These are phyloP conservation scores for Diaporthe caulivora DNA, from an alignment of 2,329 filamentous ascomycete species.

Conservation along the genomic window DNA sequence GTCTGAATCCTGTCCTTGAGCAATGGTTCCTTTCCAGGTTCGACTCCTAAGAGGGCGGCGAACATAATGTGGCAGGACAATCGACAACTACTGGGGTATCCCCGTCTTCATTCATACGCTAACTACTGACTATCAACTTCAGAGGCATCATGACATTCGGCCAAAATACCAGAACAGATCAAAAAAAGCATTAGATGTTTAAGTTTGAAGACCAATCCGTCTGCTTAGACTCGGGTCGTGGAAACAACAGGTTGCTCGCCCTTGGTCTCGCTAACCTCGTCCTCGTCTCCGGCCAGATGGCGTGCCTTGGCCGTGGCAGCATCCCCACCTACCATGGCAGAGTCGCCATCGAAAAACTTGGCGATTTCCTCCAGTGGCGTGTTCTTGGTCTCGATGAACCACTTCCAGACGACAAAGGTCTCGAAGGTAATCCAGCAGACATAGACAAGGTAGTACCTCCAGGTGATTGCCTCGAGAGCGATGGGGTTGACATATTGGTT, in stretches of 20 bases:
- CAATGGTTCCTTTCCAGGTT: no score
- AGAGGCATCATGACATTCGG: not conserved
- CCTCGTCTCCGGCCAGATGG: constrained; percentile 40
- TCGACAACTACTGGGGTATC: no score
- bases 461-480: constrained; percentile 50
- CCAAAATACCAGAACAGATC: not conserved
- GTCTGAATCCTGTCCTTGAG: no score
- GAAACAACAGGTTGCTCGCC: constrained; percentile 4
- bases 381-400: constrained; percentile 49
- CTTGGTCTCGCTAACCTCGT: constrained; percentile 32
- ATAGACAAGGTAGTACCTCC: constrained; percentile 56
- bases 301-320: constrained; percentile 41
- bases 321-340: constrained; percentile 39
- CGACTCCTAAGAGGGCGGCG: no score
- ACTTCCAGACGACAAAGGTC: constrained; percentile 41
- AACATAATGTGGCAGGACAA: no score
- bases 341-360: constrained; percentile 44
- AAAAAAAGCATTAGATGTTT: fast-evolving
- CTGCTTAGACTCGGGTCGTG: constrained; percentile 5
- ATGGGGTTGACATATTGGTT: constrained; percentile 55
- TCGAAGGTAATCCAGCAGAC: constrained; percentile 52
- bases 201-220: not conserved
- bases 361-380: constrained; percentile 48
- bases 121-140: no score
- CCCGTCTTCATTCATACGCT: not conserved